Conservation (phyloP, 352 stramenopile genomes). For the Phytopythium sindhum region DNA sequence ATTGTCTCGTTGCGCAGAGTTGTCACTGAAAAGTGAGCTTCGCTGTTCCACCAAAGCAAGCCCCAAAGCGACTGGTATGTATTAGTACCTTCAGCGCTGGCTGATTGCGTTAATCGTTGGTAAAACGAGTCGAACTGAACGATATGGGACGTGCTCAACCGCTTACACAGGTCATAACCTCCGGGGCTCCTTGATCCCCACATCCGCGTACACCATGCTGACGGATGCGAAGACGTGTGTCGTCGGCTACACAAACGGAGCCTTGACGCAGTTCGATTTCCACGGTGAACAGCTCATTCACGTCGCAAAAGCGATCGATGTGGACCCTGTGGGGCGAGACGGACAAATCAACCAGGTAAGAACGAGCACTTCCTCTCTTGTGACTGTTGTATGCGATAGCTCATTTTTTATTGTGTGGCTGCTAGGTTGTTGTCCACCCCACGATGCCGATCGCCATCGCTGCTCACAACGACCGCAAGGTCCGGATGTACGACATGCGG, state of each 20-base stretch:
- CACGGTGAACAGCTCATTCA: conserved; percentile 77
- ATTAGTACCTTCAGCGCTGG: neutral
- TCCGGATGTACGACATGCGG: conserved; percentile 86
- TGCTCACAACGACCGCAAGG: conserved; percentile 78
- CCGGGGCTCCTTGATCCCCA: conserved; percentile 57
- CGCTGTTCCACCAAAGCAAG: conserved; percentile 53
- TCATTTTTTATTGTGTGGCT: neutral
- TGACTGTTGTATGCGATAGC: neutral
- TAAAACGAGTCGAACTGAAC: neutral
- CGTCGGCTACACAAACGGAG: conserved; percentile 73
- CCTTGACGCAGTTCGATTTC: conserved; percentile 71
- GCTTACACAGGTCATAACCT: conserved; percentile 33
- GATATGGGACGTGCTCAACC: neutral
- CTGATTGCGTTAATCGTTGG: neutral
- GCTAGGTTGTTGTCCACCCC: conserved; percentile 61
- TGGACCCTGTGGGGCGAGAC: conserved; percentile 54
- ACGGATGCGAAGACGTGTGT: conserved; percentile 79
- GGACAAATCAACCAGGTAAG: conserved; percentile 77
- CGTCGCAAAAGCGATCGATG: conserved; percentile 58
- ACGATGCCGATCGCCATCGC: conserved; percentile 83
- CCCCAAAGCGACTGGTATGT: conserved; percentile 41
- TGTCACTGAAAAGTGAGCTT: conserved; percentile 74
- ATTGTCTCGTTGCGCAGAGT: conserved; percentile 29
- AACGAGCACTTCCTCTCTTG: neutral
- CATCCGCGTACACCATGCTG: conserved; percentile 65